Conservation (phyloP, 225 moss, liverwort and hornwort genomes). For the Thuidium tamariscinum region DNA sequence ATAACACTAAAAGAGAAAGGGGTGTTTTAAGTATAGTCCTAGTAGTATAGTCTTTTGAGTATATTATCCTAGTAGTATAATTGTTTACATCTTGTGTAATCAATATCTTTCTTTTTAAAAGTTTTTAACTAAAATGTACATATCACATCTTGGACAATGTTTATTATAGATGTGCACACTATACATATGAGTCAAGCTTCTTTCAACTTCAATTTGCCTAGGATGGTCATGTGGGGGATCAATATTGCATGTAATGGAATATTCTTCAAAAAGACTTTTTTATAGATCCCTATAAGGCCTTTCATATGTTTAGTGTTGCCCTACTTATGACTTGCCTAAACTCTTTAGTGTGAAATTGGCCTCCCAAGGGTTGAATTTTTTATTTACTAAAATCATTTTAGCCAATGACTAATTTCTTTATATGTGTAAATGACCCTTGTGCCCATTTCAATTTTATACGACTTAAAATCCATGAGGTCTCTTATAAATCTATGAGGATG, state of each 20-base stretch:
- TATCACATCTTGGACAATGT: rapidly evolving
- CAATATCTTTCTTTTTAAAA: background rate
- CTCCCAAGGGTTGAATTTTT: background rate
- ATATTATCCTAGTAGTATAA: no score
- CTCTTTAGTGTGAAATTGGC: background rate
- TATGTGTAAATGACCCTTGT: rapidly evolving
- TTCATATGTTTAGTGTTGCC: background rate
- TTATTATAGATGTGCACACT: background rate
- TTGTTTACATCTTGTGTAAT: background rate
- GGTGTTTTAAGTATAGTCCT: no score
- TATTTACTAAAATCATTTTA: background rate
- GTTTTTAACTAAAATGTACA: background rate
- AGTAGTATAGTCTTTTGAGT: no score
- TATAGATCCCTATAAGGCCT: background rate
- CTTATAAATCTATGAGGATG: rapidly evolving
- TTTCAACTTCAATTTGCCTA: background rate
- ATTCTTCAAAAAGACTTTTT: background rate
- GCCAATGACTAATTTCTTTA: background rate
- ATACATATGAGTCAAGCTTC: background rate
- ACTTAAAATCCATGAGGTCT: rapidly evolving
- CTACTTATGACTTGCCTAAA: background rate
- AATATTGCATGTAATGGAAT: background rate
- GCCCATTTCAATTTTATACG: background rate
- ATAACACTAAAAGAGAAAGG: no score
- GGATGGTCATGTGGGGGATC: rapidly evolving